phyloP scores from a whole-genome alignment of 495 filamentous ascomycete genomes.

The Penicillium goetzii region DNA sequence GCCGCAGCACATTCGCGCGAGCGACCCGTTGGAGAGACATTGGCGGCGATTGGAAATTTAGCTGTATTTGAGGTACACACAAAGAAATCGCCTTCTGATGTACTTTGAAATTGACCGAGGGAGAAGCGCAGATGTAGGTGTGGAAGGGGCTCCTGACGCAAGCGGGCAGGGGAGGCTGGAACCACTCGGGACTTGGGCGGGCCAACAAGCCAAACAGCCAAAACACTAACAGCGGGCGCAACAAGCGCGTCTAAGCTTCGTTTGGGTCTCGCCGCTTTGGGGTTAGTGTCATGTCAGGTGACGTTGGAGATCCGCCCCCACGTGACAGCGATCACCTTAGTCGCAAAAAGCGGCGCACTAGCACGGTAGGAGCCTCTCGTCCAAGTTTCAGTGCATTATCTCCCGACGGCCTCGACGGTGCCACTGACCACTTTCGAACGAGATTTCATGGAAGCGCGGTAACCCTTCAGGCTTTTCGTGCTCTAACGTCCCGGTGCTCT shows the following conservation, averaged over 20 bases:
- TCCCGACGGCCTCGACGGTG: slow-evolving; percentile 1
- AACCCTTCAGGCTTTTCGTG: slow-evolving; percentile 9
- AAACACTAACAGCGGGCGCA: not conserved
- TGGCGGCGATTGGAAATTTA: not conserved
- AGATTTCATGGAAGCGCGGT: slow-evolving; percentile 21
- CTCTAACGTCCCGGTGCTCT: slow-evolving; percentile 35
- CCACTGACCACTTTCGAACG: slow-evolving; percentile 1
- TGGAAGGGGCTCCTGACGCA: slow-evolving; percentile 38
- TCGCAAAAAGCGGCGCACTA: slow-evolving; percentile 23
- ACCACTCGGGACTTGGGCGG: not conserved
- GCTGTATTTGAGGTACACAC: not conserved
- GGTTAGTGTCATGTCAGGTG: slow-evolving; percentile 28
- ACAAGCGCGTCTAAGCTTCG: slow-evolving; percentile 35
- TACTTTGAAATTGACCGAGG: not conserved
- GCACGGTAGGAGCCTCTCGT: not conserved
- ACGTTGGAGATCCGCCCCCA: slow-evolving; percentile 10
- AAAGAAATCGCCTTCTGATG: not conserved
- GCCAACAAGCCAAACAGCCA: slow-evolving; percentile 7
- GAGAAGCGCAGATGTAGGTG: slow-evolving; percentile 5
- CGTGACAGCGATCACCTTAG: slow-evolving; percentile 20
- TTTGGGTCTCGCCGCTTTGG: slow-evolving; percentile 36
- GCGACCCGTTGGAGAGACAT: slow-evolving; percentile 42
- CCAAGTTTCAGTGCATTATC: slow-evolving; percentile 7
- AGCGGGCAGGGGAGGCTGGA: slow-evolving; percentile 28
- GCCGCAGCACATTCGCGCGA: slow-evolving; percentile 36